Conservation (phyloP, 202 grass and related monocot genomes). For the Setaria italica region DNA sequence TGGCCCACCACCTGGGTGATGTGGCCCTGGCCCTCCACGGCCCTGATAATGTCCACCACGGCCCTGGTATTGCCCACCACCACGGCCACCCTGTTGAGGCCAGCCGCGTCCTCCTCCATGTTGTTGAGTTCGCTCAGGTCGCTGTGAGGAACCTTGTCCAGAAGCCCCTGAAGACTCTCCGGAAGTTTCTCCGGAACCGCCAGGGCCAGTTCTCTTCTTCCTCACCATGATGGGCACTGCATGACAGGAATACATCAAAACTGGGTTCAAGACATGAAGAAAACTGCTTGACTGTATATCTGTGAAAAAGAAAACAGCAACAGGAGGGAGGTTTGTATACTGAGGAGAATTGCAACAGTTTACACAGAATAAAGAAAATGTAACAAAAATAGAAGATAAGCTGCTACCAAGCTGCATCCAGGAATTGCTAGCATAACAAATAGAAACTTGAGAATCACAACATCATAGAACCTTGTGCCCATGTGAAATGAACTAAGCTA, state of each 20-base stretch:
- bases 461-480: constrained; percentile 3
- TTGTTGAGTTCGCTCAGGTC: constrained; percentile 60
- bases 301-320: background rate
- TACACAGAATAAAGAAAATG: background rate
- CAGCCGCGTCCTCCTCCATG: constrained; percentile 66
- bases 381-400: constrained; percentile 18
- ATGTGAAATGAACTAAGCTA: background rate
- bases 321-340: background rate
- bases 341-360: background rate
- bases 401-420: background rate
- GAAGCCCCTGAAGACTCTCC: constrained; percentile 55
- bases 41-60: constrained; percentile 66
- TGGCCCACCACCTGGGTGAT: constrained; percentile 51
- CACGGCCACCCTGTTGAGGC: constrained; percentile 80
- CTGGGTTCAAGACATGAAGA: background rate
- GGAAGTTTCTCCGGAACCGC: constrained; percentile 64
- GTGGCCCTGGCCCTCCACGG: constrained; percentile 48
- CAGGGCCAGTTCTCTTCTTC: constrained; percentile 82
- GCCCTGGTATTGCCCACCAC: constrained; percentile 70
- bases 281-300: background rate
- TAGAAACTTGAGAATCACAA: background rate
- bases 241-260: constrained; percentile 33
- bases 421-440: constrained; percentile 11
- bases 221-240: constrained; percentile 72
- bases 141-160: constrained; percentile 57